Evolutionary conservation across 306 rosid species (phyloP), one percentile per base, ranked within the genome.

Genomic region (Albizia julibrissin): DNA sequence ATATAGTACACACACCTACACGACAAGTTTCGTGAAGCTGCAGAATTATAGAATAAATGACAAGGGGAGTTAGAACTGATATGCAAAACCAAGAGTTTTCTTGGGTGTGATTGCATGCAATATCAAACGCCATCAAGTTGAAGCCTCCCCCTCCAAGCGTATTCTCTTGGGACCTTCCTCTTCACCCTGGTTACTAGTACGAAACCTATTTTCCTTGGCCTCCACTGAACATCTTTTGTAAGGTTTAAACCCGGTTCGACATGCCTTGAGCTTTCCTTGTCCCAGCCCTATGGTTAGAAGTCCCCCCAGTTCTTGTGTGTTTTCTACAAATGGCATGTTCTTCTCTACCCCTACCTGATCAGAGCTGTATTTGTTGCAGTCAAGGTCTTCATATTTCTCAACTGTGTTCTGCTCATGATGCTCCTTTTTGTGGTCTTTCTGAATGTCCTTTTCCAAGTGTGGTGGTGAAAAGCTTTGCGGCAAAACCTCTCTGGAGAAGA

Each of bases 391-490:
- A 58, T 79, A 71, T 74, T 74, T 79, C 70, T 83, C 83, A 75
- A 76, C 80, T 42, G 39, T 49, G 26, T 52, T 83, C 76, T 84
- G 90, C 72, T 64, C 69, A 52, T 73, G 85, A 77, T 77, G 84
- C 73, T 44, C 66, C 8, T 66, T 66, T 72, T 22, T 59, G 76
- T 69, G 79, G 47, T 68, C 88, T 50, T 83, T 88, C 71, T 80
- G 89, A 54, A 82, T 67, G 68, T 77, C 87, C 74, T 71, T 85
- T 80, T 72, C 79, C 80, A 81, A 77, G 69, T 82, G 84, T 14
- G 89, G 91, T 80, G 98, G 96, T 72, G 98, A 91, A 86, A 95
- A 93, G 88, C 99, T 92, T 82, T 91, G 98, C 1, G 97, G 98
- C 89, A 93, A 81, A 69, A 92, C 91, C 88, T 89, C 92, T 81